Percentiles rank a stretch among this genome's conserved stretches.
Conservation (phyloP, 2,329 filamentous ascomycete species). For the Xylariaceae sp. region DNA sequence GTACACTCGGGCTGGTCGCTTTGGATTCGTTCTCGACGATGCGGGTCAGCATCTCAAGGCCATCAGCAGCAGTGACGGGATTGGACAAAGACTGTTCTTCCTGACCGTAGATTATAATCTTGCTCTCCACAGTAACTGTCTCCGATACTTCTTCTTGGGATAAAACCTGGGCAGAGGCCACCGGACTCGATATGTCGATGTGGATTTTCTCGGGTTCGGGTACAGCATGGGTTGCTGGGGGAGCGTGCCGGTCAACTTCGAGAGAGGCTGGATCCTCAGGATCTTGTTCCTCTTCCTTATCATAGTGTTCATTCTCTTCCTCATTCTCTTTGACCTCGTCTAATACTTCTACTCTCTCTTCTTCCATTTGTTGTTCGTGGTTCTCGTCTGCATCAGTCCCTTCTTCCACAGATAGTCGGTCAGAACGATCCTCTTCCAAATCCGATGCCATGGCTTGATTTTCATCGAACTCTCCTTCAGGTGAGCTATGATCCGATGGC, state of each 20-base stretch:
- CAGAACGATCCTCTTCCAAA: no score
- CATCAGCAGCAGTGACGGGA: constrained; percentile 26
- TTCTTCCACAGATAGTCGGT: no score
- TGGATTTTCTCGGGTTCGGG: no score
- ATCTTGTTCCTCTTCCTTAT: constrained; percentile 10
- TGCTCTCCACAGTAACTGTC: not conserved
- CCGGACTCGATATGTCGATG: no score
- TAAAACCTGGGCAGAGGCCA: not conserved
- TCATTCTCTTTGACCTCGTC: constrained; percentile 18
- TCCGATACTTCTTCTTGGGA: not conserved
- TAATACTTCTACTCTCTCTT: constrained; percentile 1
- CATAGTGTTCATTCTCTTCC: constrained; percentile 17
- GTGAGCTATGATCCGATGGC: no score
- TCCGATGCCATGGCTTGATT: no score
- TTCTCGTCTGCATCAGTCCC: not conserved
- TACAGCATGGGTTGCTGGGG: no score
- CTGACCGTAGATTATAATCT: not conserved
- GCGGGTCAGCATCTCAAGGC: constrained; percentile 29
- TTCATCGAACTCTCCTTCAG: no score
- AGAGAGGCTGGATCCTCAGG: not conserved
- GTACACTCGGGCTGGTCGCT: not conserved
- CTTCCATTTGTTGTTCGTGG: not conserved
- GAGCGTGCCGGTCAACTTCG: no score
- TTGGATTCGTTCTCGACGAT: constrained; percentile 21
- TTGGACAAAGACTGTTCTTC: not conserved